These are phyloP conservation scores for Anthostomella pinea DNA, from an alignment of 2,329 filamentous ascomycete genomes.

Conservation along the genomic window DNA sequence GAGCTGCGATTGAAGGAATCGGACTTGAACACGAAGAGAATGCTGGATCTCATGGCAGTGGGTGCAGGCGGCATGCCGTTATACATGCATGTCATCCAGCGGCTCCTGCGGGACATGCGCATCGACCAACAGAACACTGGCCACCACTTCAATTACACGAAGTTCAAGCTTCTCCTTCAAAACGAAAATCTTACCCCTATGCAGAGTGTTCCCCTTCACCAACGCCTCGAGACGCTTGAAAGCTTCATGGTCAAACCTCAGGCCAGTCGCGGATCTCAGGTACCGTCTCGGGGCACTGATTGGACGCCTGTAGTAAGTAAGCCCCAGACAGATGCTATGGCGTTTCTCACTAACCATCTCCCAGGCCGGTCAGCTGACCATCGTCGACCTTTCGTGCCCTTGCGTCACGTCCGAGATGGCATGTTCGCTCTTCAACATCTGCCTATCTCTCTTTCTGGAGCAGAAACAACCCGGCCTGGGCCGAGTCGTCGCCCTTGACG, in stretches of 20 bases:
- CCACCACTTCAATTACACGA: conserved; percentile 45
- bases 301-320: conserved; percentile 28
- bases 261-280: too few relatives aligned
- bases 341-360: conserved; percentile 12
- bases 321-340: conserved; percentile 15
- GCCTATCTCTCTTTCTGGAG: conserved; percentile 63
- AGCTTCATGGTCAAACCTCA: conserved; percentile 61
- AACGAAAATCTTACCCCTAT: conserved; percentile 38
- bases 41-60: conserved; percentile 60
- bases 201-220: conserved; percentile 54
- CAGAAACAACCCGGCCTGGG: conserved; percentile 46
- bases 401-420: conserved; percentile 65
- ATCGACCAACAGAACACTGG: conserved; percentile 38
- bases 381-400: conserved; percentile 71
- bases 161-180: conserved; percentile 41
- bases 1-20: conserved; percentile 49
- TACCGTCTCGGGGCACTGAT: too few relatives aligned
- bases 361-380: conserved; percentile 53
- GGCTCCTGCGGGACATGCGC: conserved; percentile 56
- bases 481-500: conserved; percentile 67
- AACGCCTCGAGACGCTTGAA: conserved; percentile 61
- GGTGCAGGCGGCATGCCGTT: conserved; percentile 46
- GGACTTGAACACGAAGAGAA: conserved; percentile 55
- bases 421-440: conserved; percentile 71
- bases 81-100: conserved; percentile 55